Base-by-base conservation (phyloP, 441 rosid species). In the Mallotus japonicus region DNA sequence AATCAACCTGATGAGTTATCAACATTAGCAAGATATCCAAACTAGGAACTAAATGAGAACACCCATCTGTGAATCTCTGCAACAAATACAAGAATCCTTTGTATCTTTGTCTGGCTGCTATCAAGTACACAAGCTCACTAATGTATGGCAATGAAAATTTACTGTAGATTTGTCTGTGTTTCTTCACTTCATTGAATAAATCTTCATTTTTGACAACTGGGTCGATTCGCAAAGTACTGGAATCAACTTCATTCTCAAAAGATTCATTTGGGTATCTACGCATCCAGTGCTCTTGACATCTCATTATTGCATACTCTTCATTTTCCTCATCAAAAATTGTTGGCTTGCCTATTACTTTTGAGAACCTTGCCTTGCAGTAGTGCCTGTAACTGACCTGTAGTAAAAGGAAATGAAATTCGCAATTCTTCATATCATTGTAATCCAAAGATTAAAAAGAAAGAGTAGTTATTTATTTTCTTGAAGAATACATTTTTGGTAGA, bases 1-100 rank as follows among this genome's bases (percentile, higher is more conserved):
- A 32, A 74, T 82, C n/a, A 63, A 92, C 96, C 92, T 89, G 89
- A 77, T 89, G 98, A 12, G 93, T 86, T 15, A 89, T 79, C 92
- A 90, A 88, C 92, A 94, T 88, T 19, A 94, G 81, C 44, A 86
- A 70, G 75, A 92, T 86, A 78, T 94, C 97, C 67, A 76, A 73
- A 83, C 87, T 75, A 40, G 94, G 97, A 80, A 89, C 85, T 9
- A 92, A 82, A n/a, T 76, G 72, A 54, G 84, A 75, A 59, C 80
- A 56, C 71, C 76, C 85, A 53, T 86, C 88, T 2, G 79, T 69
- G 22, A 84, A 81, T 63, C 81, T 92, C 34, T 80, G 80, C 74
- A 89, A 49, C 55, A 92, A 62, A 54, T 75, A 82, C 85, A 90
- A 75, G 79, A 89, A 88, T 8, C 91, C 90, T 65, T 80, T 92